Conservation (phyloP, 192 early-diverging fungal species). For the Physocladia obscura region DNA sequence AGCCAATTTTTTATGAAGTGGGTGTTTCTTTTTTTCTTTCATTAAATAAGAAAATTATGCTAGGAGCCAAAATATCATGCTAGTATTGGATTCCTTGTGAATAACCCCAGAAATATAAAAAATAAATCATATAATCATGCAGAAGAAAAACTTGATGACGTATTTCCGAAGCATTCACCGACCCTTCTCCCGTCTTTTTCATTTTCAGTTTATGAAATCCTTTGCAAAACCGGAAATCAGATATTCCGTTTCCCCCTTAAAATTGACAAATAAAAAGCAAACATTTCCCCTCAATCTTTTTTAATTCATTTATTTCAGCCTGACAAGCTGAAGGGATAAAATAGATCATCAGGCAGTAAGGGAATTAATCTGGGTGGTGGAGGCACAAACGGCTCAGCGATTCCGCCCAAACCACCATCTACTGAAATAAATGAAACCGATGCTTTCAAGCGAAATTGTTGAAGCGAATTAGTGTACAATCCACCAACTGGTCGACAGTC, state of each 20-base stretch:
- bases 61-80: constrained; percentile 11
- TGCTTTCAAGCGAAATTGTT: constrained; percentile 6
- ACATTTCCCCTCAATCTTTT: background rate
- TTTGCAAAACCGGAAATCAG: constrained; percentile 11
- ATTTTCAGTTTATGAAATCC: background rate
- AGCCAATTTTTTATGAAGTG: constrained; percentile 17
- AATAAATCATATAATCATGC: background rate
- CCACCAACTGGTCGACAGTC: constrained; percentile 7
- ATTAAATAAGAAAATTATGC: background rate
- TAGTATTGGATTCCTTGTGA: constrained; percentile 10
- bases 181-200: background rate
- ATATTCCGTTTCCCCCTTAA: background rate
- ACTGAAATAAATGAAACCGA: constrained; percentile 7
- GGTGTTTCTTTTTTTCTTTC: background rate
- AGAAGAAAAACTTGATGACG: background rate
- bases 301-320: too few species aligned
- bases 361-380: constrained; percentile 9
- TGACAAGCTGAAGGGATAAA: constrained; percentile 12
- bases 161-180: background rate
- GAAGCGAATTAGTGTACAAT: background rate
- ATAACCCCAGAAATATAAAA: background rate
- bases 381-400: constrained; percentile 1
- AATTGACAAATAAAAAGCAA: too few species aligned
- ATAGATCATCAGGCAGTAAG: constrained; percentile 17
- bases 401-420: background rate